These are phyloP conservation scores for Amylostereum chailletii DNA, from an alignment of 1,284 basidiomycete genomes.

Conservation along the genomic window DNA sequence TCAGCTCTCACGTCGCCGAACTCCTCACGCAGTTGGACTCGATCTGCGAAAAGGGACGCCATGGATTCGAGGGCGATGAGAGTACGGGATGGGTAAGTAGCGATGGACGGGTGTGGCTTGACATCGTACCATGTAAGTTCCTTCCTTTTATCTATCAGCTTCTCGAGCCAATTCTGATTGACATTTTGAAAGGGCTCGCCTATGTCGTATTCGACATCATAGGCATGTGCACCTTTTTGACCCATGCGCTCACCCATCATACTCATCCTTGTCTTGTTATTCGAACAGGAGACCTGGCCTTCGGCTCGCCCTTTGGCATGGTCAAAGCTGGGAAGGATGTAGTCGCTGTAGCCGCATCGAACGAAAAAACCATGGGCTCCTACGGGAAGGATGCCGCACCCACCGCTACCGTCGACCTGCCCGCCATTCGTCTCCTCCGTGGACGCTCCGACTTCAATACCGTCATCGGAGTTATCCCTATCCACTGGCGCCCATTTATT, in stretches of 20 bases:
- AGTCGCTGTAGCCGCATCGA: constrained; percentile 49
- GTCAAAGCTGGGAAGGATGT: constrained; percentile 67
- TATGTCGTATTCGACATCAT: constrained; percentile 89
- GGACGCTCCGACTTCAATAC: constrained; percentile 84
- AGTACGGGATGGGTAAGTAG: no score
- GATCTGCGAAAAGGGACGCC: constrained; percentile 13
- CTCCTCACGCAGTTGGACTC: constrained; percentile 29
- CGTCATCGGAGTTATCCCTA: constrained; percentile 74
- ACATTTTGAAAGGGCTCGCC: constrained; percentile 39
- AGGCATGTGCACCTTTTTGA: constrained; percentile 16
- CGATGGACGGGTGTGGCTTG: constrained; percentile 11
- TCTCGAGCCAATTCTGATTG: not conserved
- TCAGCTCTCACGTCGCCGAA: constrained; percentile 18
- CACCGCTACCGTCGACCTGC: constrained; percentile 43
- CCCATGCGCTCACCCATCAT: not conserved
- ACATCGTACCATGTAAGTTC: constrained; percentile 15
- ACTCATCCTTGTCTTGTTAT: not conserved
- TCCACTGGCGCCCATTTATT: constrained; percentile 60
- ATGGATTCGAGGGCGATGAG: not conserved
- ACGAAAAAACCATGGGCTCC: constrained; percentile 42
- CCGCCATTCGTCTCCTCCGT: constrained; percentile 83
- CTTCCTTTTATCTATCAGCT: not conserved
- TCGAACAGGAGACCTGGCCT: constrained; percentile 53
- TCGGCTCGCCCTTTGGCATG: constrained; percentile 89
- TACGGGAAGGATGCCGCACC: constrained; percentile 38